Evolutionary conservation across 192 early-diverging fungal species (phyloP).

Genomic region (Funneliformis geosporum): DNA sequence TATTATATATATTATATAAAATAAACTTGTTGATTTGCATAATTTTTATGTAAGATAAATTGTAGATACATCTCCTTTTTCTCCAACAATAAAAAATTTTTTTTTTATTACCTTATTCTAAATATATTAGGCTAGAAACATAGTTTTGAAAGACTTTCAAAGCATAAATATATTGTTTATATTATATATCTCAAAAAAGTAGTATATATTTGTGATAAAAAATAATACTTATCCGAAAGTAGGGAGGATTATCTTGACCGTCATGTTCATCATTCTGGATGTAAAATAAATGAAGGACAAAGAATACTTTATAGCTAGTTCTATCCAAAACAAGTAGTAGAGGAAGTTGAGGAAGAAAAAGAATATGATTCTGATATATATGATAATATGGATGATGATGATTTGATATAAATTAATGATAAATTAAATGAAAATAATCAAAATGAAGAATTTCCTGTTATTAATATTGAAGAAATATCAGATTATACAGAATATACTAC

Average conservation of each 20-base stretch:
- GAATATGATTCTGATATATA: conserved; percentile 1
- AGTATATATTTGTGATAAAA: neutral
- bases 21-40: too few species aligned
- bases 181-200: neutral
- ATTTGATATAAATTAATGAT: neutral
- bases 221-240: neutral
- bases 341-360: neutral
- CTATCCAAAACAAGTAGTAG: too few species aligned
- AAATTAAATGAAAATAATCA: neutral
- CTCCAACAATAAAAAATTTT: too few species aligned
- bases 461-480: too few species aligned
- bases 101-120: too few species aligned
- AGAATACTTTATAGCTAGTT: neutral
- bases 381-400: too few species aligned
- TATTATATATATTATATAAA: too few species aligned
- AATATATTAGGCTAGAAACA: neutral
- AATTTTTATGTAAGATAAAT: too few species aligned
- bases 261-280: neutral
- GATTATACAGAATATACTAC: neutral
- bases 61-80: too few species aligned
- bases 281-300: neutral
- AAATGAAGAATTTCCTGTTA: too few species aligned
- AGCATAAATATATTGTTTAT: neutral
- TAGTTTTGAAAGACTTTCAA: neutral
- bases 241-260: neutral